phyloP scores from a whole-genome alignment of 148 eudicot species.

The Rhododendron vialii region DNA sequence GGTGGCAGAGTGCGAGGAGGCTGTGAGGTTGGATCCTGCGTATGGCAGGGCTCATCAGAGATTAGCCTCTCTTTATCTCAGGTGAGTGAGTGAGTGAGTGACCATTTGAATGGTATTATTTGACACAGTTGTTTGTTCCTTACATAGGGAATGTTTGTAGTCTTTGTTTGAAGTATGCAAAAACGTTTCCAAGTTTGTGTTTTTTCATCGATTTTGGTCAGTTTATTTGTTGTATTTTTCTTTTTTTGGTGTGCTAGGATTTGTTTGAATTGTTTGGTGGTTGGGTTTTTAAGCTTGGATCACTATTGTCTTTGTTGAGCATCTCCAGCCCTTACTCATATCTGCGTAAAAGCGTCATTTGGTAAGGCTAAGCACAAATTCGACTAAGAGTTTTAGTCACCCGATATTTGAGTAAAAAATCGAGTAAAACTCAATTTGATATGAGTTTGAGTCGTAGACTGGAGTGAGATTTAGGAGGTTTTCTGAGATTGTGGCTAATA shows the following conservation, averaged over 20 bases:
- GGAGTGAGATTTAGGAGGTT: not conserved
- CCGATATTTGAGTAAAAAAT: not conserved
- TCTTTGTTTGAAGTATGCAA: not conserved
- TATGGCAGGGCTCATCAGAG: constrained; percentile 43
- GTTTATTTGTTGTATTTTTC: not conserved
- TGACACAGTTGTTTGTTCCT: not conserved
- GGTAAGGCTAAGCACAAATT: not conserved
- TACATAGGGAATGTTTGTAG: not conserved
- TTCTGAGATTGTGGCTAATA: not conserved
- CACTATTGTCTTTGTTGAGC: not conserved
- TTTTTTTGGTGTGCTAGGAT: not conserved
- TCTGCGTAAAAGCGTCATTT: not conserved
- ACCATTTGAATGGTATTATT: not conserved
- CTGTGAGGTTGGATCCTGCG: constrained; percentile 28
- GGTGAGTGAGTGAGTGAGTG: constrained; percentile 15
- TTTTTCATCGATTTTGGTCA: not conserved
- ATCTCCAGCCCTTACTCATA: not conserved
- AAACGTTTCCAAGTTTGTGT: not conserved
- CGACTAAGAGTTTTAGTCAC: not conserved
- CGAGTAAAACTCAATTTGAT: not conserved
- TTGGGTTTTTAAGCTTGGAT: not conserved
- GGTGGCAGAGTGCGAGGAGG: constrained; percentile 38
- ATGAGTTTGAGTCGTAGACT: not conserved
- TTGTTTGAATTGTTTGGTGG: not conserved
- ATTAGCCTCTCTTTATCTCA: constrained; percentile 38